A percentile compares a stretch with the other conserved stretches of the same genome.
phyloP scores from a whole-genome alignment of 495 filamentous ascomycete genomes.

The Friedmanniomyces simplex region DNA sequence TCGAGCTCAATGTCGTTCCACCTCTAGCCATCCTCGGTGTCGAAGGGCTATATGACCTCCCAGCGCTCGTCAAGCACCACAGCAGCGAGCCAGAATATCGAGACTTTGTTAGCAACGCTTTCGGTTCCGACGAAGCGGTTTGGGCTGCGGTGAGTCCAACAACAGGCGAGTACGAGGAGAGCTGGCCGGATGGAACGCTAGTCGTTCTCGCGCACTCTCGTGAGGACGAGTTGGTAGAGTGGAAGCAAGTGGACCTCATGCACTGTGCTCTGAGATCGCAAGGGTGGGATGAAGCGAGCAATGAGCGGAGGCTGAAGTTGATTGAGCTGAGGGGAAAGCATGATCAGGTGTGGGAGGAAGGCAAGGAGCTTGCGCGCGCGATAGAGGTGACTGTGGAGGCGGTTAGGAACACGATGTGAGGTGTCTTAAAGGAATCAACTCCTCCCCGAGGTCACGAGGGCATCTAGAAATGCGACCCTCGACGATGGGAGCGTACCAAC shows the following conservation, averaged over 20 bases:
- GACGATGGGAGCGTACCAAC: too few relatives aligned
- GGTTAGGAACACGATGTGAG: background rate
- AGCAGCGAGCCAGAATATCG: conserved; percentile 40
- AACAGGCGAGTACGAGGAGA: conserved; percentile 28
- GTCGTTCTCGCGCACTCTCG: conserved; percentile 50
- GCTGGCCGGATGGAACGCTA: conserved; percentile 37
- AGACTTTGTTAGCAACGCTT: conserved; percentile 51
- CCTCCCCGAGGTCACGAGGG: too few relatives aligned
- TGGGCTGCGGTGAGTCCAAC: conserved; percentile 49
- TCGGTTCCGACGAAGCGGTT: conserved; percentile 42
- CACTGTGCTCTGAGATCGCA: conserved; percentile 26
- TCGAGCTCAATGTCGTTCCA: conserved; percentile 13
- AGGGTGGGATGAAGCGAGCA: conserved; percentile 24
- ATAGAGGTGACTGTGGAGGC: conserved; percentile 14
- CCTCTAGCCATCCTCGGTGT: conserved; percentile 49
- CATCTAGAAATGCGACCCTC: too few relatives aligned
- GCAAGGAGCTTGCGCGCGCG: conserved; percentile 38
- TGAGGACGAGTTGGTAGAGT: conserved; percentile 52
- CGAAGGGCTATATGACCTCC: conserved; percentile 58
- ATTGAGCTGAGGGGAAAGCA: conserved; percentile 49
- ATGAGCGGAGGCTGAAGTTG: conserved; percentile 29
- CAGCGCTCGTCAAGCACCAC: conserved; percentile 40
- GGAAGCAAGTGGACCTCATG: conserved; percentile 43
- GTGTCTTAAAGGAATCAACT: too few relatives aligned
- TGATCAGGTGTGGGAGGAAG: conserved; percentile 49